Base-by-base conservation (phyloP, 1,284 basidiomycete genomes). In the Sanghuangporus baumii region DNA sequence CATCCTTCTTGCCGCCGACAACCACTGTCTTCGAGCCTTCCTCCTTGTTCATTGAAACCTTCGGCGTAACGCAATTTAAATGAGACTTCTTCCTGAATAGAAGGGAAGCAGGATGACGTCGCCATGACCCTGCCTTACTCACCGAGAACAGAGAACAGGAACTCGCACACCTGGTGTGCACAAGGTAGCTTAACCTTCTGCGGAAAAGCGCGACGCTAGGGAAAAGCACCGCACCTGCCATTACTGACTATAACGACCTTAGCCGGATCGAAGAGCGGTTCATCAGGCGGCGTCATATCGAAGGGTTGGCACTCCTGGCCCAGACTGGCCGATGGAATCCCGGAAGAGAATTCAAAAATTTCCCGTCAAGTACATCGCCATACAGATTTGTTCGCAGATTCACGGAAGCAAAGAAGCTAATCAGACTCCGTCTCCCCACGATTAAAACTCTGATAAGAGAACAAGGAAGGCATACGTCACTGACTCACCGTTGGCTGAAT, bases 91-190 rank as follows among this genome's bases (percentile, higher is more conserved):
- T 23, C 46, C 54, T 12, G 31, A 16, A 18, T 40, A 26, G 57
- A 60, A 62, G n/a, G 37, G 41, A 38, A 23, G 48, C 58, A 34
- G 57, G 38, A 46, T 64, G 59, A 65, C 59, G 63, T 61, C 63
- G 56, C 41, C 54, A 31, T 16, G 52, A 52, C 14, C 37, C 37
- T 12, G 38, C 47, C 48, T 31, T 50, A 67, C 74, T 57, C 67
- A 84, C 83, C 62, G 79, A 81, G 72, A 85, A 85, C 41, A 86
- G 70, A 4, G 83, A 80, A 71, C 85, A 86, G n/a, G 84, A 85
- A 67, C 82, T 84, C 36, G 74, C 74, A 62, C 75, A 76, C 60
- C 75, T 72, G 56, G 61, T n/a, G 38, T 48, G 26, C 36, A 31
- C 20, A 59, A 36, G 50, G 46, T 60, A 52, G 16, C 16, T 54